A percentile compares a stretch with the other conserved stretches of the same genome.
These are phyloP conservation scores for Aspergillus japonicus DNA, from an alignment of 2,329 filamentous ascomycete species.

Conservation along the genomic window DNA sequence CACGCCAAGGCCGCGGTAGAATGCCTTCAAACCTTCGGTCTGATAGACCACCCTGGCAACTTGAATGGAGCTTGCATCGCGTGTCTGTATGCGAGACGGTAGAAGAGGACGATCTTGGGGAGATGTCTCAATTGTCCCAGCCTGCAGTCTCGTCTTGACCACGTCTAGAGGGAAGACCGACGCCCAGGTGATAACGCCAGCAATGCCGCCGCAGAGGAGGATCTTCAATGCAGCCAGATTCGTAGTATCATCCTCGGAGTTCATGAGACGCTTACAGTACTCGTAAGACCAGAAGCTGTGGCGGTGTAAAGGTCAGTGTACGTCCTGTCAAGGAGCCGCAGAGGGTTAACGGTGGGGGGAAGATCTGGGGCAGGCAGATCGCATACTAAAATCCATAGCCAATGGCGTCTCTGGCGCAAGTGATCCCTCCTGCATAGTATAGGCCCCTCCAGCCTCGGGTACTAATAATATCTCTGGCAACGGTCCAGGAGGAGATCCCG, in stretches of 20 bases:
- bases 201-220: conserved; percentile 80
- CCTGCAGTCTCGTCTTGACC: conserved; percentile 88
- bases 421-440: conserved; percentile 79
- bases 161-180: conserved; percentile 90
- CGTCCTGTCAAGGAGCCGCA: conserved; percentile 9
- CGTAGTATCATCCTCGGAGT: conserved; percentile 46
- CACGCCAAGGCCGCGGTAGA: conserved; percentile 73
- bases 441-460: conserved; percentile 65
- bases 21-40: conserved; percentile 60
- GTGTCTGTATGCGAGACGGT: conserved; percentile 17
- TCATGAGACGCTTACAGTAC: conserved; percentile 62
- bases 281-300: conserved; percentile 84
- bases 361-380: conserved; percentile 12
- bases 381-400: conserved; percentile 91
- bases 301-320: conserved; percentile 1
- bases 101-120: conserved; percentile 26
- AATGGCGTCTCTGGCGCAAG: conserved; percentile 77
- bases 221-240: conserved; percentile 60
- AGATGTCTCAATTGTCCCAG: conserved; percentile 51
- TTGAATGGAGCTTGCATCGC: conserved; percentile 55
- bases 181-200: conserved; percentile 84
- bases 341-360: conserved; percentile 3
- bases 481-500: conserved; percentile 59
- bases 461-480: conserved; percentile 62
- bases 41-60: conserved; percentile 67